Base-by-base conservation (phyloP, 257 asterid genomes). In the Solanum habrochaites region DNA sequence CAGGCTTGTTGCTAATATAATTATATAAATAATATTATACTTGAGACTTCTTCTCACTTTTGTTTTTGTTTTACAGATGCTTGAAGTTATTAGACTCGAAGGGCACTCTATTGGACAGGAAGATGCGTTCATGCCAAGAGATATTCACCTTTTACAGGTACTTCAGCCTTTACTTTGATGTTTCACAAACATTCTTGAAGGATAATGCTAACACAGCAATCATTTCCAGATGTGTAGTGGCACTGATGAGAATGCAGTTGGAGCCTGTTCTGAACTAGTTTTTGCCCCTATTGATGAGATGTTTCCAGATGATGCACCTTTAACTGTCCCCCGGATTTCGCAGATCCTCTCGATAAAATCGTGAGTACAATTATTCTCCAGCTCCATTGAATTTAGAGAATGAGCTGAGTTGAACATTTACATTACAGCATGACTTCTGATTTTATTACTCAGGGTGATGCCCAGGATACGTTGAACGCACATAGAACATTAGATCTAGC, bases 211-310 rank as follows among this genome's bases (percentile, higher is more conserved):
- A 58, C 58, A n/a, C 47, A 60, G 64, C 87, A 62, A n/a, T 90
- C 29, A 27, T 88, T 66, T 56, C 71, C 95, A 97, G 99, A 90
- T 97, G 97, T 96, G 99, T 88, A 94, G 93, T 8, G 99, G 99
- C 75, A 90, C 94, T 85, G 99, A 97, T 82, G 99, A 97, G 91
- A 91, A 93, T 87, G 95, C 98, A 0, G 91, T 93, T 2, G 98
- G 99, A 37, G 96, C 99, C 70, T 96, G 98, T 91, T 95, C 99
- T 1, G 98, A 97, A 92, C 98, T 97, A 7, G 92, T 97, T 83
- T 97, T 96, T 90, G 99, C 99, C 74, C 98, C 99, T 77, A 96
- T 96, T 5, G 98, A 97, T 85, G 99, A 97, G 86, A 95, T 94
- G 98, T 97, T 96, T 88, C 98, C 98, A 1, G 99, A 97, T 25